phyloP scores from a whole-genome alignment of 192 early-diverging fungal species.

The Allomyces arbusculus region DNA sequence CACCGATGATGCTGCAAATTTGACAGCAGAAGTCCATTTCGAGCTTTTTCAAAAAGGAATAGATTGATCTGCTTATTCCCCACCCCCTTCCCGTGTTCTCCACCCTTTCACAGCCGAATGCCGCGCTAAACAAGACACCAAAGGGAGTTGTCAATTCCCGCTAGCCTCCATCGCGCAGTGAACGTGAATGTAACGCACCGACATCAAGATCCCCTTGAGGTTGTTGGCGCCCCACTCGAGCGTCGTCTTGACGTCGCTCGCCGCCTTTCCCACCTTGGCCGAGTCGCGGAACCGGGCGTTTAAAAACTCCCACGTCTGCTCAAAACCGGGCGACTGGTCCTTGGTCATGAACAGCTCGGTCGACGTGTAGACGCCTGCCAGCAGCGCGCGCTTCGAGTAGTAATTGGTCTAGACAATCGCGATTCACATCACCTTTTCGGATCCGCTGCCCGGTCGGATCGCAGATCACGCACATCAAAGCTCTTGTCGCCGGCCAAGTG shows the following conservation, averaged over 20 bases:
- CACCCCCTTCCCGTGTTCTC: too few species aligned
- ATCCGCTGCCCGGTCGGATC: neutral
- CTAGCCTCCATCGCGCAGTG: too few species aligned
- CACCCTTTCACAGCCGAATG: too few species aligned
- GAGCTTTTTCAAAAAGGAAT: too few species aligned
- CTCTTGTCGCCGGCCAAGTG: slow-evolving; percentile 66
- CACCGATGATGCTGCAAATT: too few species aligned
- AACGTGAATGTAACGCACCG: neutral
- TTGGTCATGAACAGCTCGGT: slow-evolving; percentile 87
- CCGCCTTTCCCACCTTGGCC: slow-evolving; percentile 28
- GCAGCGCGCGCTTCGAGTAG: slow-evolving; percentile 61
- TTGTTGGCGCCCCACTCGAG: neutral
- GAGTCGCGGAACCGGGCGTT: slow-evolving; percentile 56
- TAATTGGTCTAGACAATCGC: slow-evolving; percentile 51
- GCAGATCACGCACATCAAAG: slow-evolving; percentile 32
- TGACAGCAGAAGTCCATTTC: too few species aligned
- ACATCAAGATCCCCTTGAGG: neutral
- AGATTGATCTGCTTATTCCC: too few species aligned
- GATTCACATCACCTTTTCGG: neutral
- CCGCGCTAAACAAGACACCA: too few species aligned
- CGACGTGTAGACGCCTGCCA: slow-evolving; percentile 67
- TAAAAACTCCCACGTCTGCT: slow-evolving; percentile 57
- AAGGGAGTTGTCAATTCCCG: too few species aligned
- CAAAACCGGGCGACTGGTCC: slow-evolving; percentile 52
- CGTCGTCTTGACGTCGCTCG: slow-evolving; percentile 13